A percentile compares a stretch with the other conserved stretches of the same genome.
Conservation (phyloP, 768 basidiomycete genomes). For the Ramaria rubella region DNA sequence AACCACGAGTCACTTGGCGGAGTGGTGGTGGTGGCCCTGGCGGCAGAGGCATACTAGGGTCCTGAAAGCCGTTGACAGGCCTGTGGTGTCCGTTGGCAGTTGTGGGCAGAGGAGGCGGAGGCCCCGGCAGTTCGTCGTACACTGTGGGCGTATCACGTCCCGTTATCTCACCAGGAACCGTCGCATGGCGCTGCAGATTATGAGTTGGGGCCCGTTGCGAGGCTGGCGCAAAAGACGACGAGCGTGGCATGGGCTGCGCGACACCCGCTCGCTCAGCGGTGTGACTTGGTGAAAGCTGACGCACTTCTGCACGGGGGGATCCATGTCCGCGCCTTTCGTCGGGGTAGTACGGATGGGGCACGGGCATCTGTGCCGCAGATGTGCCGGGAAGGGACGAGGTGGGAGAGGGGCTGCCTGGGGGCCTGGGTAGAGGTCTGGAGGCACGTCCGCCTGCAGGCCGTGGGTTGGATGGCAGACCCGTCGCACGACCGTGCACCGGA, state of each 20-base stretch:
- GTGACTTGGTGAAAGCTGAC: background rate
- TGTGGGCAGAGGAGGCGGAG: background rate
- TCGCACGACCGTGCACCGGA: background rate
- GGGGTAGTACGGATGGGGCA: background rate
- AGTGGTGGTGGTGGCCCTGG: background rate
- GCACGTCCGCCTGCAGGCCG: constrained; percentile 1
- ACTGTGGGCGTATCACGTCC: background rate
- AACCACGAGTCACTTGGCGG: background rate
- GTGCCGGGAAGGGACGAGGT: background rate
- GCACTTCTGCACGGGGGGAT: background rate
- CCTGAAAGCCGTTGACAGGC: background rate
- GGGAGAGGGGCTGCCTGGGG: background rate
- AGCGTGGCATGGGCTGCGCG: background rate
- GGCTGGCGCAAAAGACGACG: background rate
- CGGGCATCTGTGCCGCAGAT: background rate
- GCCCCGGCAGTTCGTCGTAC: background rate
- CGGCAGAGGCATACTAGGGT: background rate
- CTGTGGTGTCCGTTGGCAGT: background rate
- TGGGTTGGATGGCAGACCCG: background rate
- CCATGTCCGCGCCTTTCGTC: background rate
- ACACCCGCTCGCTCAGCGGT: background rate
- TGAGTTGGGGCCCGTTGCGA: background rate
- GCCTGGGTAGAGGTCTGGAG: constrained; percentile 1
- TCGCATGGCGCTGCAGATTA: background rate
- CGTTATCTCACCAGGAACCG: background rate